A percentile compares a stretch with the other conserved stretches of the same genome.
These are phyloP conservation scores for Stagonosporopsis chrysanthemi DNA, from an alignment of 2,329 filamentous ascomycete genomes.

Conservation along the genomic window DNA sequence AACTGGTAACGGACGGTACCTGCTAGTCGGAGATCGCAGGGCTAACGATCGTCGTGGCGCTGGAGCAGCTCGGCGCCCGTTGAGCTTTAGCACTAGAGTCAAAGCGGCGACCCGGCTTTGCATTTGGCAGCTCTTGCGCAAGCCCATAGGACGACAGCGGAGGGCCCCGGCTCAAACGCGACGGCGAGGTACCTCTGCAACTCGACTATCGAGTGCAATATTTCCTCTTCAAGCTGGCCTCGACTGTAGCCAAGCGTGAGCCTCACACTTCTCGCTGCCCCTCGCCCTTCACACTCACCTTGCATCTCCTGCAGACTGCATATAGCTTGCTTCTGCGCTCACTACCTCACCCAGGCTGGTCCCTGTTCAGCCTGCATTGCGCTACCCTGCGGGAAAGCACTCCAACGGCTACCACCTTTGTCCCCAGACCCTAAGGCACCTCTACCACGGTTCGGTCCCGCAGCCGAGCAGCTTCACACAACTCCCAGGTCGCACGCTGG, in stretches of 20 bases:
- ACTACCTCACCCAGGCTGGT: constrained; percentile 15
- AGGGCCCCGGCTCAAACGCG: constrained; percentile 31
- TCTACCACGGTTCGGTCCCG: constrained; percentile 33
- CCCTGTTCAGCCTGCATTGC: constrained; percentile 24
- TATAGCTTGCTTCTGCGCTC: constrained; percentile 10
- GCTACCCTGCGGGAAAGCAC: constrained; percentile 22
- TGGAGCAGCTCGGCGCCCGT: constrained; percentile 40
- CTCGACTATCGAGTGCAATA: constrained; percentile 24
- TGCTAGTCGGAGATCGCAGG: constrained; percentile 37
- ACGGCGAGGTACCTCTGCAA: constrained; percentile 26
- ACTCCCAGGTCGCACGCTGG: not conserved
- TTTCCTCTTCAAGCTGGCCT: constrained; percentile 24
- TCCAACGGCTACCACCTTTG: constrained; percentile 25
- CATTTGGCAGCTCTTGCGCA: constrained; percentile 26
- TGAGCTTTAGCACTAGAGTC: constrained; percentile 37
- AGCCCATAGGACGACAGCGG: constrained; percentile 39
- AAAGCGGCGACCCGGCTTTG: constrained; percentile 29
- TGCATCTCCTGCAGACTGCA: constrained; percentile 19
- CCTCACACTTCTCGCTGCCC: constrained; percentile 17
- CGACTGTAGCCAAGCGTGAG: constrained; percentile 22
- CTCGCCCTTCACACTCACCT: constrained; percentile 22
- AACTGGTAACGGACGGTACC: constrained; percentile 33
- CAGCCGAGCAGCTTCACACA: constrained; percentile 18
- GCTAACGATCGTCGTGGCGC: constrained; percentile 34
- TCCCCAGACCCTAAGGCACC: constrained; percentile 18